Conservation (phyloP, 805 yeast species). For the Yarrowia phangngaensis region DNA sequence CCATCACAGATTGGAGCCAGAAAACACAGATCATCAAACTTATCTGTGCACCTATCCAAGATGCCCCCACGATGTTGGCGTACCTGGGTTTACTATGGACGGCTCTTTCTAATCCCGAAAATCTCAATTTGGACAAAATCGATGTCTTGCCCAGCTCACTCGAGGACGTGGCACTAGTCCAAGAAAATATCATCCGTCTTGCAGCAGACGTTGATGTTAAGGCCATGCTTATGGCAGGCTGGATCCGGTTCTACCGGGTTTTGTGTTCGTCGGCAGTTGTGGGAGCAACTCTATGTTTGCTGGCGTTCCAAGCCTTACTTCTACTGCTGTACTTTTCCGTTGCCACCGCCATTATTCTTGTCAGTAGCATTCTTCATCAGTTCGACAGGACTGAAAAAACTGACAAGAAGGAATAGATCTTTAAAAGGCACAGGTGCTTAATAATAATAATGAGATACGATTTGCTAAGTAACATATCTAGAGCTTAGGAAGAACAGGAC, state of each 20-base stretch:
- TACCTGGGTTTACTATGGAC: slow-evolving; percentile 10
- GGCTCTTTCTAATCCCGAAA: slow-evolving; percentile 17
- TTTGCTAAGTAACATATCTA: background rate
- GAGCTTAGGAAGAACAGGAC: slow-evolving; percentile 13
- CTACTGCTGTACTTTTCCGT: slow-evolving; percentile 8
- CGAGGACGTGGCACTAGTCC: slow-evolving; percentile 16
- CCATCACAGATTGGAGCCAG: slow-evolving; percentile 26
- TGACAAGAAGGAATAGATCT: slow-evolving; percentile 1
- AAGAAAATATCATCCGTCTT: slow-evolving; percentile 2
- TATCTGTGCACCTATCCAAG: slow-evolving; percentile 12
- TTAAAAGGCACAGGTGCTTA: background rate
- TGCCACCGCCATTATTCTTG: slow-evolving; percentile 6
- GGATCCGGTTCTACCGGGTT: slow-evolving; percentile 21
- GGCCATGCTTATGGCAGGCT: slow-evolving; percentile 14
- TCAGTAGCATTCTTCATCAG: slow-evolving; percentile 1
- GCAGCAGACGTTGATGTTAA: slow-evolving; percentile 11
- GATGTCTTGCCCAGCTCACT: slow-evolving; percentile 16
- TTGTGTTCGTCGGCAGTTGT: slow-evolving; percentile 10
- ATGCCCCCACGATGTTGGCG: slow-evolving; percentile 21
- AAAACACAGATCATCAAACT: slow-evolving; percentile 17
- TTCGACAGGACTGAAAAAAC: slow-evolving; percentile 4
- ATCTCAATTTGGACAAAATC: slow-evolving; percentile 14
- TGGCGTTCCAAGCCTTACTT: slow-evolving; percentile 6
- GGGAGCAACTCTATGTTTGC: slow-evolving; percentile 3
- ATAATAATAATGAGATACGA: background rate